A percentile compares a stretch with the other conserved stretches of the same genome.
Conservation (phyloP, 164 flowering plant species). For the grape (Vitis vinifera) region ASM3070453v1 NC_081807.1:21282001-21282500, state of each 20-base stretch:
- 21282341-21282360: too few species aligned
- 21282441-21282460: too few species aligned
- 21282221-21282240: constrained; percentile 44
- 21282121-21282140: constrained; percentile 39
- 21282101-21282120: constrained; percentile 40
- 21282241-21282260: constrained; percentile 52
- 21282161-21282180: constrained; percentile 81
- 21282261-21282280: constrained; percentile 54
- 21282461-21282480: too few species aligned
- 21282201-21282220: constrained; percentile 56
- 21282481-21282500: too few species aligned
- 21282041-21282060: too few species aligned
- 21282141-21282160: constrained; percentile 45
- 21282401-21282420: too few species aligned
- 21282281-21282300: not conserved
- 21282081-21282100: not conserved
- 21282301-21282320: not conserved
- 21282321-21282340: not conserved
- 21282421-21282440: too few species aligned
- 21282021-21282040: too few species aligned
- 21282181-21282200: constrained; percentile 77
- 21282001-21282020: too few species aligned
- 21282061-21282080: too few species aligned
- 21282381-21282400: too few species aligned
- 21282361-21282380: too few species aligned